Conservation (phyloP, 305 asterid species). For the Fraxinus angustifolia region DNA sequence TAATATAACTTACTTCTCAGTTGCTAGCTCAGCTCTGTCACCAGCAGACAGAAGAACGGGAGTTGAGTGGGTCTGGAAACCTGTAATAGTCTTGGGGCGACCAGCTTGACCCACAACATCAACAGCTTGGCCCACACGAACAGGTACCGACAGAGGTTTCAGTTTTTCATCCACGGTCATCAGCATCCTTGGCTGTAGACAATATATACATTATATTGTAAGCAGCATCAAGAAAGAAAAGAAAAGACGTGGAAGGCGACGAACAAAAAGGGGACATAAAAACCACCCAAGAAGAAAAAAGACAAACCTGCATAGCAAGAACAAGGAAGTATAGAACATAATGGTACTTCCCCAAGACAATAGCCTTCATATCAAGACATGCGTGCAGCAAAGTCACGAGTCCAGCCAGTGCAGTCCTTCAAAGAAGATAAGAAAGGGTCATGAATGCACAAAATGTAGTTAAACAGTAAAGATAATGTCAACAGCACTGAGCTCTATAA, state of each 20-base stretch:
- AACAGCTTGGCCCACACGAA: constrained; percentile 96
- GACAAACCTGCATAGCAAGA: constrained; percentile 83
- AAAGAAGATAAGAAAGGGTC: constrained; percentile 2
- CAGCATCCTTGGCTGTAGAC: constrained; percentile 87
- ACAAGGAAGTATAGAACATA: constrained; percentile 80
- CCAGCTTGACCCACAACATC: constrained; percentile 97
- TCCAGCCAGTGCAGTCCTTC: constrained; percentile 86
- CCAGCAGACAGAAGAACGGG: constrained; percentile 94
- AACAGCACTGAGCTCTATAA: not conserved
- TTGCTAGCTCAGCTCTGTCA: constrained; percentile 96
- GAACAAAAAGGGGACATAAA: not conserved
- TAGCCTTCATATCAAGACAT: constrained; percentile 89
- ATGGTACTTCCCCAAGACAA: constrained; percentile 86
- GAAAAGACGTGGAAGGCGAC: not conserved
- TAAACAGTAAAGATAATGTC: not conserved
- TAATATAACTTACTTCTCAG: constrained; percentile 63
- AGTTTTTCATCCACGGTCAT: constrained; percentile 87
- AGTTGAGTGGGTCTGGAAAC: constrained; percentile 90
- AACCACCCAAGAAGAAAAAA: not conserved
- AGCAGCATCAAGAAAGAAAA: not conserved
- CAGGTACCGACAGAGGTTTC: constrained; percentile 85
- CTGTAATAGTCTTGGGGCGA: constrained; percentile 95
- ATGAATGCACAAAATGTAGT: not conserved
- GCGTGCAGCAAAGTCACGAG: constrained; percentile 74
- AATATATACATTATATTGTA: not conserved